phyloP scores from a whole-genome alignment of 306 rosid species.

The Vigna trinervia region DNA sequence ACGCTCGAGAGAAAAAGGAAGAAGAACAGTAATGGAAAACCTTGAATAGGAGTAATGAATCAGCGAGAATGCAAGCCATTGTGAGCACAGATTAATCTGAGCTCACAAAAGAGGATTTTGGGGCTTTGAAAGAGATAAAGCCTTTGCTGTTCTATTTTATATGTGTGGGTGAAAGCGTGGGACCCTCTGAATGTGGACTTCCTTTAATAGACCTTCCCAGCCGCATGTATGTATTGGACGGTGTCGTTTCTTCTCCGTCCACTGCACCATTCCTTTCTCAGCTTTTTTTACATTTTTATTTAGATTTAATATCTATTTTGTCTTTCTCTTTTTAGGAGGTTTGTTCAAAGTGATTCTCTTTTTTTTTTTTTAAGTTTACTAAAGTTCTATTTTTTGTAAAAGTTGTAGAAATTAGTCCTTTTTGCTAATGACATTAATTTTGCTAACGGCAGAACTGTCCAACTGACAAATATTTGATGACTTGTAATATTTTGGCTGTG shows the following conservation, averaged over 20 bases:
- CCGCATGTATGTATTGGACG: conserved; percentile 24
- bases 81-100: conserved; percentile 43
- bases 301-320: too few relatives aligned
- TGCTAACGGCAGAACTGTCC: too few relatives aligned
- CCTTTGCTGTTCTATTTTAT: neutral
- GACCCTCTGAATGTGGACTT: conserved; percentile 45
- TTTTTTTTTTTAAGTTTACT: too few relatives aligned
- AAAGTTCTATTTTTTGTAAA: too few relatives aligned
- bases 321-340: too few relatives aligned
- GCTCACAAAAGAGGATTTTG: conserved; percentile 24
- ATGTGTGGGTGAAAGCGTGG: conserved; percentile 23
- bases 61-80: conserved; percentile 79
- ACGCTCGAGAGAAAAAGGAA: neutral
- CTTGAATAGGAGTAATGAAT: conserved; percentile 66
- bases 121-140: conserved; percentile 40
- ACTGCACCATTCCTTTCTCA: neutral
- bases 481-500: too few relatives aligned
- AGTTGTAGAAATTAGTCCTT: too few relatives aligned
- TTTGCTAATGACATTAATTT: too few relatives aligned
- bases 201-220: conserved; percentile 1
- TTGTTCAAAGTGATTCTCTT: too few relatives aligned
- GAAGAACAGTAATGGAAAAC: conserved; percentile 35
- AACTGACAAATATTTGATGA: too few relatives aligned
- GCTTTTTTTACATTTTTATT: neutral
- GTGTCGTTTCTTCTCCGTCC: conserved; percentile 29